Conservation (phyloP, 208 protist genomes). For the Lotmaria passim region DNA sequence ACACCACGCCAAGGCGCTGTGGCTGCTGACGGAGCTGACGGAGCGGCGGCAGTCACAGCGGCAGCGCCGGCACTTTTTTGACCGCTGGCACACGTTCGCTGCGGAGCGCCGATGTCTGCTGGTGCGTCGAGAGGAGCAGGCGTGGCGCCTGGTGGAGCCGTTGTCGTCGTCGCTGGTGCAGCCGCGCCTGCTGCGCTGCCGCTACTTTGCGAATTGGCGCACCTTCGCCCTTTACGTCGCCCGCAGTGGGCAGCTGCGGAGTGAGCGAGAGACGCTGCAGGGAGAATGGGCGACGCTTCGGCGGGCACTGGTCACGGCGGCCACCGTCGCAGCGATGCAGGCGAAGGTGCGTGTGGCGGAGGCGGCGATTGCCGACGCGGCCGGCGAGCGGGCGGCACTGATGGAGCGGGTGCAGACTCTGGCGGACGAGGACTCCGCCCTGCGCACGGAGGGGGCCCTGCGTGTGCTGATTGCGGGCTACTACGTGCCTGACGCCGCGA, state of each 20-base stretch:
- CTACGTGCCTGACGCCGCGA: slow-evolving; percentile 15
- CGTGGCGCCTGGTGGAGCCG: slow-evolving; percentile 44
- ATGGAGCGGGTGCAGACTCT: slow-evolving; percentile 15
- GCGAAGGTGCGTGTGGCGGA: slow-evolving; percentile 35
- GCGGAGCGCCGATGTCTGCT: not conserved
- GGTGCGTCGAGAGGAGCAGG: not conserved
- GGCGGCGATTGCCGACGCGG: slow-evolving; percentile 23
- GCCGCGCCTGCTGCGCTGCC: slow-evolving; percentile 32
- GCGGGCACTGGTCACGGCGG: slow-evolving; percentile 34
- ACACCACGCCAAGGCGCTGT: slow-evolving; percentile 32
- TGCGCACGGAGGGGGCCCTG: slow-evolving; percentile 39
- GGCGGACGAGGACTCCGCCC: slow-evolving; percentile 19
- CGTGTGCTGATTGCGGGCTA: slow-evolving; percentile 38
- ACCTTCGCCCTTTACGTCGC: slow-evolving; percentile 45
- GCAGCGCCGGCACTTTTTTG: slow-evolving; percentile 34
- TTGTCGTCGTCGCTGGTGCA: slow-evolving; percentile 46
- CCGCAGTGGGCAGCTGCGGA: slow-evolving; percentile 39
- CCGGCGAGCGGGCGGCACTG: slow-evolving; percentile 19
- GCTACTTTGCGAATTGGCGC: slow-evolving; percentile 64
- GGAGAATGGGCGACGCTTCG: slow-evolving; percentile 63
- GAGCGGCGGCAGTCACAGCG: slow-evolving; percentile 6
- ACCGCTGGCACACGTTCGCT: slow-evolving; percentile 39
- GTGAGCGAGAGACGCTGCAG: slow-evolving; percentile 61
- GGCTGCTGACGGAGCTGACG: slow-evolving; percentile 31
- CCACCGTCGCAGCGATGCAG: slow-evolving; percentile 40